phyloP scores from a whole-genome alignment of 306 rosid species.

The Glycine soja region DNA sequence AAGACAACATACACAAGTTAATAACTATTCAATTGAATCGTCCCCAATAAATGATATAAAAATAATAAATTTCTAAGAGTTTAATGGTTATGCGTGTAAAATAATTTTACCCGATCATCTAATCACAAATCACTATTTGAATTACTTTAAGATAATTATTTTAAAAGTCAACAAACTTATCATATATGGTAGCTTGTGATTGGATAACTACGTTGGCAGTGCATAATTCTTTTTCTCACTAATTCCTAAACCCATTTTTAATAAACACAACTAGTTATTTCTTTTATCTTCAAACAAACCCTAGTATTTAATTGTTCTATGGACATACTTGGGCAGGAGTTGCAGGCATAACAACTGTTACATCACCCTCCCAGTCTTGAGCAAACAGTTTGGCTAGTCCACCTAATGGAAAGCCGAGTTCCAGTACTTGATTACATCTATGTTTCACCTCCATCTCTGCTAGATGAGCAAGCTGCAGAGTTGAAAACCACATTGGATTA shows the following conservation, averaged over 20 bases:
- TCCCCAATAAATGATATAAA: conserved; percentile 5
- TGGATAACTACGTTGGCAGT: too few relatives aligned
- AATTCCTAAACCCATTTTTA: conserved; percentile 4
- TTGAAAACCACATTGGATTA: conserved; percentile 36
- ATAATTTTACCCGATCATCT: too few relatives aligned
- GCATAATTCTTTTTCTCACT: too few relatives aligned
- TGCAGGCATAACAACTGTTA: conserved; percentile 97
- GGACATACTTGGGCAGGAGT: conserved; percentile 80
- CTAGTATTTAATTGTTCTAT: conserved; percentile 1
- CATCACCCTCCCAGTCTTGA: conserved; percentile 99
- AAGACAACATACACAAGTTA: conserved; percentile 35
- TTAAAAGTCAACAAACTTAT: too few relatives aligned
- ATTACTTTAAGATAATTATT: too few relatives aligned
- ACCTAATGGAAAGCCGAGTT: conserved; percentile 88
- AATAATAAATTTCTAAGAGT: neutral
- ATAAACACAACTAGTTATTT: conserved; percentile 10
- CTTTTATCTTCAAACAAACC: conserved; percentile 18
- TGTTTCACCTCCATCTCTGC: conserved; percentile 97
- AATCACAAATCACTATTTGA: too few relatives aligned
- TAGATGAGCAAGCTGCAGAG: conserved; percentile 90
- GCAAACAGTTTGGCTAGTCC: conserved; percentile 93
- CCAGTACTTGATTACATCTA: conserved; percentile 85
- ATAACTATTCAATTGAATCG: conserved; percentile 14
- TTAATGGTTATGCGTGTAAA: too few relatives aligned
- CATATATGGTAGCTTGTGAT: too few relatives aligned